phyloP scores from a whole-genome alignment of 306 rosid species.

The Purshia tridentata region DNA sequence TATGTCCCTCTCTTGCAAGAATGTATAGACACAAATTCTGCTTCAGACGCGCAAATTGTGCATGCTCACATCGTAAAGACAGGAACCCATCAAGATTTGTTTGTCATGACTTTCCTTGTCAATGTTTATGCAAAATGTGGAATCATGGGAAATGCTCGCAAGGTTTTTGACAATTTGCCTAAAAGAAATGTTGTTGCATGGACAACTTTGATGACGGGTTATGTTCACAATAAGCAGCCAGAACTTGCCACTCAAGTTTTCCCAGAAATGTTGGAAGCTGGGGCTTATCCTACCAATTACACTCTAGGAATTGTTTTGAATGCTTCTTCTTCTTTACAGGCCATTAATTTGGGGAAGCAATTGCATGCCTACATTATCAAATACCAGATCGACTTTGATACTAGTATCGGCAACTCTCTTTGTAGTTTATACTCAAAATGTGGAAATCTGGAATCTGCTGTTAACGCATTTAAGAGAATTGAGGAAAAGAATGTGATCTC shows the following conservation, averaged over 20 bases:
- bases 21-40: conserved; percentile 49
- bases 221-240: conserved; percentile 58
- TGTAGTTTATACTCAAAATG: conserved; percentile 81
- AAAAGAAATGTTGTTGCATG: conserved; percentile 55
- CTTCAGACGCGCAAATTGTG: conserved; percentile 42
- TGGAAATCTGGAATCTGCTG: conserved; percentile 46
- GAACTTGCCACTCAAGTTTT: conserved; percentile 50
- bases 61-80: conserved; percentile 72
- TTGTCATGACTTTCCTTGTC: conserved; percentile 50
- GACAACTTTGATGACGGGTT: conserved; percentile 73
- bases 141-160: conserved; percentile 55
- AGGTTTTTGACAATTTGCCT: conserved; percentile 55
- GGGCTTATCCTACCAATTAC: conserved; percentile 64
- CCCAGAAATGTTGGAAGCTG: conserved; percentile 62
- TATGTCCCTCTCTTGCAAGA: conserved; percentile 61
- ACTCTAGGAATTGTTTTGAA: conserved; percentile 63
- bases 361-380: conserved; percentile 73
- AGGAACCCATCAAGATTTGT: conserved; percentile 54
- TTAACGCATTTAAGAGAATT: conserved; percentile 58
- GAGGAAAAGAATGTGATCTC: conserved; percentile 72
- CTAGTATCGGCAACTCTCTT: conserved; percentile 77
- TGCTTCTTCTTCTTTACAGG: conserved; percentile 58
- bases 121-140: conserved; percentile 73
- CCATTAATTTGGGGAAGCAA: conserved; percentile 58
- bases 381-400: conserved; percentile 55